These are phyloP conservation scores for Periconia sp. DNA, from an alignment of 2,329 filamentous ascomycete species.

Conservation along the genomic window DNA sequence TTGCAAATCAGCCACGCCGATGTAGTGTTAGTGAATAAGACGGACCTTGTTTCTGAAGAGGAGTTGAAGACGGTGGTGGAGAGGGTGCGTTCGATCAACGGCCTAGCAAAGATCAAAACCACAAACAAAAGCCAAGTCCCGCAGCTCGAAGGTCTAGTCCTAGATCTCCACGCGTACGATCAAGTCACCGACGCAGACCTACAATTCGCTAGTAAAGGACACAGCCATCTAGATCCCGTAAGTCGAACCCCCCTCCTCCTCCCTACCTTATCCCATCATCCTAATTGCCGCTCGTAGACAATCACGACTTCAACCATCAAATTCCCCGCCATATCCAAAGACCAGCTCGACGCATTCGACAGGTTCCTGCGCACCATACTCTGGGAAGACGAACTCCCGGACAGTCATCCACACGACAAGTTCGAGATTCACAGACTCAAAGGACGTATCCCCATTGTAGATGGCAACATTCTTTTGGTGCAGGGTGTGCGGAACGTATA, in stretches of 20 bases:
- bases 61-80: conserved; percentile 70
- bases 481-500: conserved; percentile 94
- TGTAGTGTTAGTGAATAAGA: conserved; percentile 92
- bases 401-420: conserved; percentile 15
- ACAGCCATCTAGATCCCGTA: conserved; percentile 88
- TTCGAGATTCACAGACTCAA: conserved; percentile 91
- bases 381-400: conserved; percentile 73
- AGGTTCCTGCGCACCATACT: conserved; percentile 79
- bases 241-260: conserved; percentile 27
- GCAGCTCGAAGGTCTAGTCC: conserved; percentile 77
- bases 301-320: conserved; percentile 81
- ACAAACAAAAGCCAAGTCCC: conserved; percentile 81
- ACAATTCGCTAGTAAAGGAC: conserved; percentile 73
- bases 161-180: conserved; percentile 93
- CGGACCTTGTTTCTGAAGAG: conserved; percentile 72
- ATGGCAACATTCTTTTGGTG: conserved; percentile 72
- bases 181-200: conserved; percentile 66
- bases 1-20: conserved; percentile 97
- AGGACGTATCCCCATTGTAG: conserved; percentile 68
- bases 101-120: conserved; percentile 78
- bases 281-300: conserved; percentile 53
- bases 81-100: conserved; percentile 83
- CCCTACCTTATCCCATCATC: background rate
- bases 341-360: conserved; percentile 68
- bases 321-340: conserved; percentile 60